Base-by-base conservation (phyloP, 2,329 filamentous ascomycete species). In the Penicillium griseofulvum region DNA sequence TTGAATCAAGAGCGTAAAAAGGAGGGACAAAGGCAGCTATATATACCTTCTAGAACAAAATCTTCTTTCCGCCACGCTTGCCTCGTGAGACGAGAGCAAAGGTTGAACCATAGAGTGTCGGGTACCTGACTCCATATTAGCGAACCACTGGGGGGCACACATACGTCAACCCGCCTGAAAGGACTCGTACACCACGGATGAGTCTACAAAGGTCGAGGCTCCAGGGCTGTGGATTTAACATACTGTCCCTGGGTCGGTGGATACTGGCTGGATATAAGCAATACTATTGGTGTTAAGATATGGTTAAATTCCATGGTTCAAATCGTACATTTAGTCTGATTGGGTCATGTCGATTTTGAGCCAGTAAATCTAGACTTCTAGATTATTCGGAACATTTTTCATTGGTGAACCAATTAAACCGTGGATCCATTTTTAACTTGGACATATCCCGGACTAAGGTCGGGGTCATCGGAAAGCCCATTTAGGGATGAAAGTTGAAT, bases 1-100 rank as follows among this genome's bases (percentile, higher is more conserved):
- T 39, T 31, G n/a, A 14, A 19, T 11, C 14, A 41, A 41, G 43
- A 22, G 6, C n/a, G 4, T 10, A 24, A 12, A 49, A 12, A n/a
- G 26, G n/a, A 31, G 19, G 33, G 29, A 34, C 17, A 28, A 28
- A 9, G 39, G 3, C 26, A 42, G 24, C 9, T 54, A 54, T 54
- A 54, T 39, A 54, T 54, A 54, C 33, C 33, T 19, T 33, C 16
- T 28, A 54, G 39, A 22, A 47, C 26, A 52, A 41, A 54, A 34
- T 34, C 39, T 54, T 38, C n/a, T 26, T 19, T 26, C 52, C 52
- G 52, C 52, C 52, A 54, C 52, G 38, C 39, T 44, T 36, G 38
- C 47, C 52, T 50, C 46, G 37, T 38, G 37, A 19, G 52, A 24
- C 38, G 33, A 51, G 22, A 50, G 33, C 28, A 24, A 37, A n/a